Conservation (phyloP, 495 filamentous ascomycete genomes). For the Trichoderma asperelloides region DNA sequence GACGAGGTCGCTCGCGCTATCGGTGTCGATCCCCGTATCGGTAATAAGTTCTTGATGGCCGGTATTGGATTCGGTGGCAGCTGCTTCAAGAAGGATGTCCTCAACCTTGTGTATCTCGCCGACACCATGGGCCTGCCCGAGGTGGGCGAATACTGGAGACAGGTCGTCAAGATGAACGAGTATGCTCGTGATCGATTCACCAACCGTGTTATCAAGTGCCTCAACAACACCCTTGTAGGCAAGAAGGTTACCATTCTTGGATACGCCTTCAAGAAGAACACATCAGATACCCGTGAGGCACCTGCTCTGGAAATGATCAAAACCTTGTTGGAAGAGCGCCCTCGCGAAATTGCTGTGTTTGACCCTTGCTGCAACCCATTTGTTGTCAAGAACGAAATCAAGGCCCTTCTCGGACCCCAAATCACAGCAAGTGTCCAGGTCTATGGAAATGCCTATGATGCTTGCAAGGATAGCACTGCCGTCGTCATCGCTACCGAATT, state of each 20-base stretch:
- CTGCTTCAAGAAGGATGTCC: conserved; percentile 77
- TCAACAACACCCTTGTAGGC: conserved; percentile 58
- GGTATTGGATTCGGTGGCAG: conserved; percentile 74
- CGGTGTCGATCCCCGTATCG: conserved; percentile 64
- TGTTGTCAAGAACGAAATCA: conserved; percentile 34
- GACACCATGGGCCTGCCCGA: conserved; percentile 60
- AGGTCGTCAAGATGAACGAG: conserved; percentile 69
- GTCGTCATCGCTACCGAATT: conserved; percentile 57
- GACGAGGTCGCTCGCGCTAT: conserved; percentile 62
- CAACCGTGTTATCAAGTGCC: conserved; percentile 50
- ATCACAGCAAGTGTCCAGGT: conserved; percentile 28
- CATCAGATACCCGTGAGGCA: conserved; percentile 66
- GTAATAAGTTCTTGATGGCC: conserved; percentile 65
- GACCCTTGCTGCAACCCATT: conserved; percentile 54
- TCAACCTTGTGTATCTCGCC: conserved; percentile 66
- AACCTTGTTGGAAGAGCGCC: conserved; percentile 52
- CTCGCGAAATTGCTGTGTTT: conserved; percentile 60
- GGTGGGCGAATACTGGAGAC: conserved; percentile 68
- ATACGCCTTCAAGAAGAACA: conserved; percentile 77
- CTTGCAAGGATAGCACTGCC: conserved; percentile 43
- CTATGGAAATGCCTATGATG: conserved; percentile 42
- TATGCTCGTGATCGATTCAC: conserved; percentile 63
- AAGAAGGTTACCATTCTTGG: conserved; percentile 71
- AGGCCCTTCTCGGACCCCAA: conserved; percentile 25
- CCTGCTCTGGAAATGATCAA: conserved; percentile 61